Conservation (phyloP, 306 rosid genomes). For the Lablab purpureus region DNA sequence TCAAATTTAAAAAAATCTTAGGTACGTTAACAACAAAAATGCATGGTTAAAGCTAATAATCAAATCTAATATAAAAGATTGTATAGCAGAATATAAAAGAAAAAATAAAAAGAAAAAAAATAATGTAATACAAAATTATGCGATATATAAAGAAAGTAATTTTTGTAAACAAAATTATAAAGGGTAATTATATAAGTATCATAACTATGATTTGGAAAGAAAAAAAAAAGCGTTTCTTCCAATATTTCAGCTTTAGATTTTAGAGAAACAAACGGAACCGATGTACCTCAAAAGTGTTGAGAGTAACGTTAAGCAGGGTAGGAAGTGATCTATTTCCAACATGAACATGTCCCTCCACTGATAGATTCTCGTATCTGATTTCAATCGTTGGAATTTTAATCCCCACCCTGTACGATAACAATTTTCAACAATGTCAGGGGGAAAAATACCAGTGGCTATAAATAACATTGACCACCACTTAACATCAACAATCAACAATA, state of each 20-base stretch:
- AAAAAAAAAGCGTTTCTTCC: background rate
- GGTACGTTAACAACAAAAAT: background rate
- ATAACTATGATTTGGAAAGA: background rate
- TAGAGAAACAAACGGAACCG: background rate
- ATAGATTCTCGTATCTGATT: constrained; percentile 59
- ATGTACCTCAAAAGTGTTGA: constrained; percentile 66
- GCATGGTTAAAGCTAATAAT: background rate
- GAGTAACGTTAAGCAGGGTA: constrained; percentile 60
- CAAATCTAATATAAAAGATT: background rate
- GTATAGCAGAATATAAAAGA: background rate
- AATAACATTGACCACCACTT: background rate
- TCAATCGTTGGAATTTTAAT: constrained; percentile 69
- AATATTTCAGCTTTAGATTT: background rate
- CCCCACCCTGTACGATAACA: constrained; percentile 54
- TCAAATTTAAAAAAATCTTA: background rate
- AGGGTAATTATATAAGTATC: background rate
- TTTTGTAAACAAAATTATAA: background rate
- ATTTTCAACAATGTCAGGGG: background rate
- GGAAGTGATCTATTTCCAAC: constrained; percentile 82
- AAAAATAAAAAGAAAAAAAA: background rate
- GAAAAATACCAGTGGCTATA: background rate
- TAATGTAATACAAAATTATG: background rate
- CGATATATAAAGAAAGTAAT: background rate
- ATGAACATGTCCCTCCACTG: constrained; percentile 68
- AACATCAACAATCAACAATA: background rate